Conservation (phyloP, 345 rosid species). For the Hevea brasiliensis region DNA sequence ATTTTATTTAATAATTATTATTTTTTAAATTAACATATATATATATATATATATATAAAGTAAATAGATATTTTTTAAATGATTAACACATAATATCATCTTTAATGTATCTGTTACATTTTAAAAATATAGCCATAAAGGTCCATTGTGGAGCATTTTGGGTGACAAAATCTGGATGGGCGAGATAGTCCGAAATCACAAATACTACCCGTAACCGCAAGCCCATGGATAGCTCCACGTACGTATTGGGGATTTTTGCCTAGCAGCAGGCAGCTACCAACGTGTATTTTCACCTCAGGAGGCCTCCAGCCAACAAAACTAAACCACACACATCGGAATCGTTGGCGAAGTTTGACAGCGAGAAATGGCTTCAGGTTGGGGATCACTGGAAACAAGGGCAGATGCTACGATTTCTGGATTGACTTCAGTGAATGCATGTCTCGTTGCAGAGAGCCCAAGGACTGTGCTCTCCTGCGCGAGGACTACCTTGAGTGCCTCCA, state of each 20-base stretch:
- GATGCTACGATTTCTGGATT: constrained; percentile 93
- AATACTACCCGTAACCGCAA: background rate
- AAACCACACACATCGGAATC: background rate
- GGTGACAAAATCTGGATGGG: background rate
- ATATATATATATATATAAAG: no score
- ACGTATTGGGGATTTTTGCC: background rate
- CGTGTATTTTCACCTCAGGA: background rate
- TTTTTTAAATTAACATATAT: no score
- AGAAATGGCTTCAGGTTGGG: constrained; percentile 96
- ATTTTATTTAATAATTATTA: no score
- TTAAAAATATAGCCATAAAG: no score
- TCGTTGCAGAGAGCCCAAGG: no score
- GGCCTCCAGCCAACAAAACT: background rate
- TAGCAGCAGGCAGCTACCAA: background rate
- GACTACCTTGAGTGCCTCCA: constrained; percentile 99
- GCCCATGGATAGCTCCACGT: constrained; percentile 3
- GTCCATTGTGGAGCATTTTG: no score
- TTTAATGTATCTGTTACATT: no score
- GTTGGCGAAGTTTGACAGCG: background rate
- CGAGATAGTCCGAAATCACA: background rate
- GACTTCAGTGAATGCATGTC: no score
- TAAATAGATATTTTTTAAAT: no score
- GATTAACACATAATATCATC: no score
- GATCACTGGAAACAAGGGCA: constrained; percentile 89
- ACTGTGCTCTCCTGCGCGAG: constrained; percentile 88